phyloP scores from a whole-genome alignment of 768 basidiomycete genomes.

The Amanita thiersii region DNA sequence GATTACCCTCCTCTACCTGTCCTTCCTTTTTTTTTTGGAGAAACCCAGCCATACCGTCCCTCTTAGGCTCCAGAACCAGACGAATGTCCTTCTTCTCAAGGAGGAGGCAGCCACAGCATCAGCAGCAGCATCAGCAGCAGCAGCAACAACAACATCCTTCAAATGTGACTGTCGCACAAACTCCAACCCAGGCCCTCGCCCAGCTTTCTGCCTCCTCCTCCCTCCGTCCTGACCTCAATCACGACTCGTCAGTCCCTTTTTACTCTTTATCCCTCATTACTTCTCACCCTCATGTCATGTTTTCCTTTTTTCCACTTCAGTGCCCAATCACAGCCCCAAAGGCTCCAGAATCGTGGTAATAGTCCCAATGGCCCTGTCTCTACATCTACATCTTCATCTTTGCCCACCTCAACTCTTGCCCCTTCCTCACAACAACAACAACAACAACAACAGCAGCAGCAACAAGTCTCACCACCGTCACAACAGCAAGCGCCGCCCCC shows the following conservation, averaged over 20 bases:
- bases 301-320: constrained; percentile 14
- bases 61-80: constrained; percentile 49
- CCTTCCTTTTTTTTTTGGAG: constrained; percentile 13
- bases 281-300: constrained; percentile 8
- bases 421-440: constrained; percentile 22
- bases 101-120: constrained; percentile 60
- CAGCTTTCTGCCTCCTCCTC: constrained; percentile 36
- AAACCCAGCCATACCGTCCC: constrained; percentile 61
- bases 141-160: constrained; percentile 20
- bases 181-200: constrained; percentile 61
- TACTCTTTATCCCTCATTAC: background rate
- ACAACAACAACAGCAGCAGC: constrained; percentile 13
- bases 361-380: constrained; percentile 14
- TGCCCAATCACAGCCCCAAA: constrained; percentile 12
- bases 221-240: constrained; percentile 20
- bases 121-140: too few species aligned
- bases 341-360: constrained; percentile 11
- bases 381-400: constrained; percentile 3
- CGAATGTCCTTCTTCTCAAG: constrained; percentile 94
- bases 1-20: constrained; percentile 7
- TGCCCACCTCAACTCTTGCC: constrained; percentile 5
- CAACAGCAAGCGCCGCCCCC: constrained; percentile 22
- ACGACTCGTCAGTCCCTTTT: constrained; percentile 17
- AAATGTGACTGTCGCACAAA: constrained; percentile 50
- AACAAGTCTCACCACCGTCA: constrained; percentile 10